These are phyloP conservation scores for Beta vulgaris DNA, from an alignment of 148 eudicot genomes.

Conservation along the genomic window DNA sequence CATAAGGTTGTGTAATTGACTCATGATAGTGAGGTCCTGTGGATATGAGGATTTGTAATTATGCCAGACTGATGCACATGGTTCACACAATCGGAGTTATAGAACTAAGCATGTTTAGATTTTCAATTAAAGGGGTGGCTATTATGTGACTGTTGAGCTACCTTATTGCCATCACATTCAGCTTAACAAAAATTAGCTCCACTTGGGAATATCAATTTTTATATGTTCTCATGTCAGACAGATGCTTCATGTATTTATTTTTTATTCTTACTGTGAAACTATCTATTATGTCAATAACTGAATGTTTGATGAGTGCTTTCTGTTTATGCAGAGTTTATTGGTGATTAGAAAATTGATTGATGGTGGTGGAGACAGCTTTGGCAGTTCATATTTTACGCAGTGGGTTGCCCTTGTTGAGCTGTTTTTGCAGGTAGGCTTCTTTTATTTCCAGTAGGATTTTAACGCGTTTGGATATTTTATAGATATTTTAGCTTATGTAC, in stretches of 20 bases:
- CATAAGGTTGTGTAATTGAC: neutral
- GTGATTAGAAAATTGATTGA: constrained; percentile 61
- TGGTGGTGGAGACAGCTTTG: constrained; percentile 47
- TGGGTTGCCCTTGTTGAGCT: constrained; percentile 77
- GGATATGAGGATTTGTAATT: neutral
- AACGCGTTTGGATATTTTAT: neutral
- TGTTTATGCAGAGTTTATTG: constrained; percentile 60
- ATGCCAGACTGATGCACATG: no score
- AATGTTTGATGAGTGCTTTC: constrained; percentile 11
- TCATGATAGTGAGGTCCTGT: neutral
- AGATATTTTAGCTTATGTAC: neutral
- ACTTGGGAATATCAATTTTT: neutral
- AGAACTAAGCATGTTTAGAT: neutral
- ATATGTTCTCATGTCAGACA: neutral
- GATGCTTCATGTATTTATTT: no score
- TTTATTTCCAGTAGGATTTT: neutral
- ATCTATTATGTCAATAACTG: neutral
- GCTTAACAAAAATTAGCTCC: neutral
- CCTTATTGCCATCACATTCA: neutral
- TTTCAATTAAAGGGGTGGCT: neutral
- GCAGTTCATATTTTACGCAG: constrained; percentile 62
- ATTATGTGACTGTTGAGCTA: neutral
- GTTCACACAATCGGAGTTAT: neutral
- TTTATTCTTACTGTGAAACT: no score
- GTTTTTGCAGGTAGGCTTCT: constrained; percentile 69